Evolutionary conservation across 352 stramenopile genomes (phyloP).

Genomic region (Phytophthora pluvialis): DNA sequence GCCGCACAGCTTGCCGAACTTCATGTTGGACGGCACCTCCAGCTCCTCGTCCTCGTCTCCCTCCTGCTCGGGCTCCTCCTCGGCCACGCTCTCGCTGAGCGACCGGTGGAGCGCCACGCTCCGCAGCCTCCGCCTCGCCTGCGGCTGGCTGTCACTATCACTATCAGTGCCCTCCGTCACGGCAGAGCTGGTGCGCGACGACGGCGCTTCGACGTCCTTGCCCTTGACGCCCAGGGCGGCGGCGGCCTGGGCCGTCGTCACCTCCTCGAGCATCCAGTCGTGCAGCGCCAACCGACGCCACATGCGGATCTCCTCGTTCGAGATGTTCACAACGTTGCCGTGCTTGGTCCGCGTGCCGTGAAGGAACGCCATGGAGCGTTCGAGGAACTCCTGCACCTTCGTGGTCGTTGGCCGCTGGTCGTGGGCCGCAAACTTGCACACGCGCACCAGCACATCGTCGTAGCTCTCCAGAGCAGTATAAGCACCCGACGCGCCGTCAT

Average conservation of each 20-base stretch:
- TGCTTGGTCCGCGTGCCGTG: constrained; percentile 72
- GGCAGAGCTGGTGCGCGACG: constrained; percentile 50
- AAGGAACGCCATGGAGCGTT: constrained; percentile 75
- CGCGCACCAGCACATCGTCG: constrained; percentile 76
- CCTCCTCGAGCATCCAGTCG: constrained; percentile 69
- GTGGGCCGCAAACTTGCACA: constrained; percentile 69
- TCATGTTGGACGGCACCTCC: constrained; percentile 40
- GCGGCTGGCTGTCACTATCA: constrained; percentile 53
- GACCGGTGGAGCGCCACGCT: constrained; percentile 29
- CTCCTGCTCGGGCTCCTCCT: constrained; percentile 47
- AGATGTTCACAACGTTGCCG: constrained; percentile 75
- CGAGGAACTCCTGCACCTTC: constrained; percentile 82
- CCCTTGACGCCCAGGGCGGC: constrained; percentile 35
- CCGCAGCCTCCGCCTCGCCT: constrained; percentile 21
- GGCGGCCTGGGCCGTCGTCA: constrained; percentile 37
- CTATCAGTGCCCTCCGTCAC: constrained; percentile 64
- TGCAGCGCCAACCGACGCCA: constrained; percentile 75
- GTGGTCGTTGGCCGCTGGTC: constrained; percentile 73
- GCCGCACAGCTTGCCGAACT: constrained; percentile 55
- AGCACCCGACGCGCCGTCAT: constrained; percentile 33
- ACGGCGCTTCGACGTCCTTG: constrained; percentile 50
- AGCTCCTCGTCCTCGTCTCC: constrained; percentile 47
- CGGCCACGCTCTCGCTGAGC: constrained; percentile 34
- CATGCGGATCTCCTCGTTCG: constrained; percentile 85
- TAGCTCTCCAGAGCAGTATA: constrained; percentile 77